Base-by-base conservation (phyloP, 176 grass and related monocot species). In the Phragmites australis region DNA sequence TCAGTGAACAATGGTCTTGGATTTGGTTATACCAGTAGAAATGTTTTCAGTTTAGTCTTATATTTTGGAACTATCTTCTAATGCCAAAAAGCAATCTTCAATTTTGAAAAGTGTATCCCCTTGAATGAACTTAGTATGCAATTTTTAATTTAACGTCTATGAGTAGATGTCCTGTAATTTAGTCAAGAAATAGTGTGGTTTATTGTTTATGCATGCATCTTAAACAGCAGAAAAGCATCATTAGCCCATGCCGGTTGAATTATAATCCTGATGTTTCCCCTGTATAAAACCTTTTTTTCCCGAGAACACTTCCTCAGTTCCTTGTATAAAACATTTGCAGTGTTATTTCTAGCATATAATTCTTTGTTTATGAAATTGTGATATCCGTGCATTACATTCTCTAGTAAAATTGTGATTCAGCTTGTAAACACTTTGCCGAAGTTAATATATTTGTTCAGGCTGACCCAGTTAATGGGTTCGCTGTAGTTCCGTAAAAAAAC, bases 61-160 rank as follows among this genome's bases (percentile, higher is more conserved):
- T 25, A 19, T 17, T 81, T 17, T 0, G 1, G 22, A 29, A 70
- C 31, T 21, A 37, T 76, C 72, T 37, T 68, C 42, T 61, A 53
- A 61, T 70, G 65, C 44, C 4, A 46, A 70, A 42, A 74, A 31
- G 23, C 4, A 53, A 54, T 18, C 44, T 10, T 42, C 17, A 39
- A n/a, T 29, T 77, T 84, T 60, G 0, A 49, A 48, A 62, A 50
- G 30, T 63, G 22, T 50, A 25, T 60, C 44, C 43, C 27, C 14
- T 51, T 29, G 9, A 41, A 60, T 48, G 42, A 58, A 34, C 29
- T 60, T 51, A 42, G 1, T 70, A 40, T 62, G 30, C 27, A 37
- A 10, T 72, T 78, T 85, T 4, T 44, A 43, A 6, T 79, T 78
- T 47, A 64, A 72, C 17, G 18, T 30, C 29, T 77, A n/a, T n/a